Percentiles rank a stretch among this genome's conserved stretches.
Evolutionary conservation across 2,329 filamentous ascomycete species (phyloP).

Genomic region (Byssoonygena ceratinophila): DNA sequence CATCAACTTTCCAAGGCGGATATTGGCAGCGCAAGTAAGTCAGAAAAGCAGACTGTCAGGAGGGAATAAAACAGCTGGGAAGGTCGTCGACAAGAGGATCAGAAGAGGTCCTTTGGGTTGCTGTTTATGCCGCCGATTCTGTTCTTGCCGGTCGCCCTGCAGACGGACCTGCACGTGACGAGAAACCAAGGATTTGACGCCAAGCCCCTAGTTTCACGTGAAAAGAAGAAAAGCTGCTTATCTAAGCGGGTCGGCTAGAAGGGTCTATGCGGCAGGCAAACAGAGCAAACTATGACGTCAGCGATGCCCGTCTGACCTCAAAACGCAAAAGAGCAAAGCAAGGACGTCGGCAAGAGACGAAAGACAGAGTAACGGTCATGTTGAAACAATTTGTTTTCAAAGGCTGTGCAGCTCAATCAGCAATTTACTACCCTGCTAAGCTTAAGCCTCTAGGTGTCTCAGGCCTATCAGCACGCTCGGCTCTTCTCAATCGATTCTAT

Average conservation of each 20-base stretch:
- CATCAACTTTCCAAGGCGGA: not conserved
- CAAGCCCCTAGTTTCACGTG: not conserved
- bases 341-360: not conserved
- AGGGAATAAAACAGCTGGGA: not conserved
- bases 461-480: not conserved
- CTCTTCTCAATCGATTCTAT: not conserved
- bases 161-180: not conserved
- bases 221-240: too few species aligned
- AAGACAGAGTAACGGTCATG: not conserved
- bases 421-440: not conserved
- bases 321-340: too few species aligned
- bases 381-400: not conserved
- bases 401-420: not conserved
- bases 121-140: slow-evolving; percentile 8
- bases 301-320: not conserved
- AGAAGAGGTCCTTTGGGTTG: not conserved
- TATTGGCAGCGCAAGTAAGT: not conserved
- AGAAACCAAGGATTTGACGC: not conserved
- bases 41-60: not conserved
- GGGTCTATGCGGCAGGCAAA: not conserved
- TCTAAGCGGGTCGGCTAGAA: not conserved
- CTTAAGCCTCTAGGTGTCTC: not conserved
- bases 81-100: not conserved
- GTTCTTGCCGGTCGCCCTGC: slow-evolving; percentile 4
- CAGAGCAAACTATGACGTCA: slow-evolving; percentile 10